Percentiles rank a stretch among this genome's conserved stretches.
phyloP scores from a whole-genome alignment of 345 rosid genomes.

The Citrus inodora region DNA sequence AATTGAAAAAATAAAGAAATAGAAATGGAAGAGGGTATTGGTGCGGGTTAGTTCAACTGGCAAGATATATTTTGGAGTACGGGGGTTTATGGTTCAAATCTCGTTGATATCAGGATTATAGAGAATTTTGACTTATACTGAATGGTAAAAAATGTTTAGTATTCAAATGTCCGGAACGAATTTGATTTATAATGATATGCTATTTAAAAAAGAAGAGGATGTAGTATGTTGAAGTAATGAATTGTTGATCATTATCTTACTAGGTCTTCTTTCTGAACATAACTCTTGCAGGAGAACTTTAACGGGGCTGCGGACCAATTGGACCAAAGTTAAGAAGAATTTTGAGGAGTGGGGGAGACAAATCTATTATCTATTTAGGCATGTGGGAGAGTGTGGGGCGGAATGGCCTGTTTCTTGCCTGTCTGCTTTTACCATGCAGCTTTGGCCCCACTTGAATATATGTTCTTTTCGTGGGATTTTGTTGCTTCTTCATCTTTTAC shows the following conservation, averaged over 20 bases:
- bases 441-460: conserved; percentile 21
- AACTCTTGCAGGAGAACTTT: background rate
- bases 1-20: background rate
- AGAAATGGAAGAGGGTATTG: no score
- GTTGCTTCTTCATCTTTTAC: background rate
- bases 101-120: background rate
- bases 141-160: background rate
- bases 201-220: background rate
- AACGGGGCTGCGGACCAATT: background rate
- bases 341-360: conserved; percentile 10
- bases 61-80: background rate
- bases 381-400: conserved; percentile 19
- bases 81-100: background rate
- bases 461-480: background rate
- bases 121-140: background rate
- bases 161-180: no score
- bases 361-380: conserved; percentile 17
- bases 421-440: conserved; percentile 27
- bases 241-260: conserved; percentile 9
- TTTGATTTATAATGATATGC: no score
- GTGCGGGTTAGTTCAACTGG: background rate
- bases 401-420: conserved; percentile 33
- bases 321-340: conserved; percentile 6
- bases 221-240: background rate
- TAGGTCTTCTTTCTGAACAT: conserved; percentile 17